Evolutionary conservation across 140 eudicot species (phyloP).

Genomic region (Oenanthe javanica): DNA sequence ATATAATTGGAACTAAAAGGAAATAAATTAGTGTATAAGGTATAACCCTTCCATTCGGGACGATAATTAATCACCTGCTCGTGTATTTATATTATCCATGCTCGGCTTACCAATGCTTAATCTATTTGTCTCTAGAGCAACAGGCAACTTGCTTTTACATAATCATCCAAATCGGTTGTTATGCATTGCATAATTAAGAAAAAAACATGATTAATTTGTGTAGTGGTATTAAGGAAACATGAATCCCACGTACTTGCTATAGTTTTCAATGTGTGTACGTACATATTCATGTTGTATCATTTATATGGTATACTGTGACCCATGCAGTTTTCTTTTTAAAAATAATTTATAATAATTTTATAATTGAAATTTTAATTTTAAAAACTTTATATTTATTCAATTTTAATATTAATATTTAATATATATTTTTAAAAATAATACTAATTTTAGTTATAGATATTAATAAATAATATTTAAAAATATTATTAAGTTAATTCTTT

Average conservation of each 20-base stretch:
- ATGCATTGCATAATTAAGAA: neutral
- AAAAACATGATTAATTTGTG: neutral
- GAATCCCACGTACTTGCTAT: neutral
- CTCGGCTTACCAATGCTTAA: neutral
- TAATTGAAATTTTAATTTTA: too few relatives aligned
- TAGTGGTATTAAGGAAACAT: conserved; percentile 1
- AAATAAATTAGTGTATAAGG: neutral
- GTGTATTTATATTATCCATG: neutral
- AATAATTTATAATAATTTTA: too few relatives aligned
- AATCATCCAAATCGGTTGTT: neutral
- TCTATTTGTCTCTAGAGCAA: neutral
- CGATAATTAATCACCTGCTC: neutral
- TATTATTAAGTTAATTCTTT: too few relatives aligned
- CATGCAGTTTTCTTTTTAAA: too few relatives aligned
- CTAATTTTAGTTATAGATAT: too few relatives aligned
- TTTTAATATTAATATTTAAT: too few relatives aligned
- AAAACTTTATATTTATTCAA: too few relatives aligned
- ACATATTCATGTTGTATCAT: too few relatives aligned
- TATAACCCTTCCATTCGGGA: neutral
- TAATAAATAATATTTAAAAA: too few relatives aligned
- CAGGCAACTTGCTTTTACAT: neutral
- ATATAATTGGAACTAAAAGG: neutral
- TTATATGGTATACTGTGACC: too few relatives aligned
- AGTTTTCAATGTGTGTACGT: too few relatives aligned
- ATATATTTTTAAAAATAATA: too few relatives aligned